Percentiles rank a stretch among this genome's conserved stretches.
These are phyloP conservation scores for Ogataea allantospora DNA, from an alignment of 805 yeast species.

Conservation along the genomic window DNA sequence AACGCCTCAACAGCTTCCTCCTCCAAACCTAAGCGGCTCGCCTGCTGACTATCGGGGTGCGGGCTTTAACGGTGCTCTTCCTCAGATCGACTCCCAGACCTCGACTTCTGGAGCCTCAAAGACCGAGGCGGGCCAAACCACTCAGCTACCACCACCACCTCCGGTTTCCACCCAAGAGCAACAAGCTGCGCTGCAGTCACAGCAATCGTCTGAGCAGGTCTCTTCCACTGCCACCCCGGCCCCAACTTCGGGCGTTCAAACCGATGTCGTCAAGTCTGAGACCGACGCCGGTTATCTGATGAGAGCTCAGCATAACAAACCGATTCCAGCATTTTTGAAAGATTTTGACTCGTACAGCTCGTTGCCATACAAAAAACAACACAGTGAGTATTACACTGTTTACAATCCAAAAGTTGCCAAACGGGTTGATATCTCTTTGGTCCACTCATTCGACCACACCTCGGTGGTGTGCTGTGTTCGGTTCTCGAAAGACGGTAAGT, in stretches of 20 bases:
- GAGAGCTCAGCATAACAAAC: slow-evolving; percentile 60
- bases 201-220: slow-evolving; percentile 23
- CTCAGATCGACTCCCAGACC: slow-evolving; percentile 22
- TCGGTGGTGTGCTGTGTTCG: slow-evolving; percentile 97
- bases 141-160: slow-evolving; percentile 28
- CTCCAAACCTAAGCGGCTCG: slow-evolving; percentile 32
- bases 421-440: slow-evolving; percentile 78
- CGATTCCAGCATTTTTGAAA: slow-evolving; percentile 74
- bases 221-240: slow-evolving; percentile 32
- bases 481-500: slow-evolving; percentile 87
- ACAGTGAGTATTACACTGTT: slow-evolving; percentile 80
- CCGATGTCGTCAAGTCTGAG: slow-evolving; percentile 22
- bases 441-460: slow-evolving; percentile 86
- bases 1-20: slow-evolving; percentile 36
- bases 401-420: slow-evolving; percentile 85
- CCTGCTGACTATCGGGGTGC: slow-evolving; percentile 24
- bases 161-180: slow-evolving; percentile 22
- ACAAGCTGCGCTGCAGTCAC: slow-evolving; percentile 22
- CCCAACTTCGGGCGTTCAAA: slow-evolving; percentile 24
- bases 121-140: slow-evolving; percentile 30
- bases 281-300: slow-evolving; percentile 37
- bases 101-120: slow-evolving; percentile 30
- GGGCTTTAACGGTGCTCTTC: slow-evolving; percentile 24
- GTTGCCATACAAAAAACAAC: slow-evolving; percentile 76
- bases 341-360: slow-evolving; percentile 80